A percentile compares a stretch with the other conserved stretches of the same genome.
Conservation (phyloP, 179 eudicot genomes). For the Beta corolliflora region DNA sequence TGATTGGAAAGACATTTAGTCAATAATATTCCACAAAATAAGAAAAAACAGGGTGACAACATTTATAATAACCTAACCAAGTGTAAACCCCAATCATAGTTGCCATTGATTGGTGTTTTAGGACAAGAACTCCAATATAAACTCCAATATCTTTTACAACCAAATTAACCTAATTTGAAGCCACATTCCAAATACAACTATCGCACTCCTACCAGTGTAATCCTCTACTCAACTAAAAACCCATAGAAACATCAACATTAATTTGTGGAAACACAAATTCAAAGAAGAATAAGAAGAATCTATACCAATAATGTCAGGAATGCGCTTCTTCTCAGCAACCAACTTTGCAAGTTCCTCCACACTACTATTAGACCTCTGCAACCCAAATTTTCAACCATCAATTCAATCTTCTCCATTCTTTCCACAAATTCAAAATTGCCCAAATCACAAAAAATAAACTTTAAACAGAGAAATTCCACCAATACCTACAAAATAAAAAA, state of each 20-base stretch:
- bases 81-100: not conserved
- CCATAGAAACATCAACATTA: too few relatives aligned
- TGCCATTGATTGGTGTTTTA: not conserved
- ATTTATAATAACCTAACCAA: not conserved
- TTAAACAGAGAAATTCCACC: not conserved
- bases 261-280: not conserved
- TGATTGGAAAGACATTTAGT: not conserved
- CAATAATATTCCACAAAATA: not conserved
- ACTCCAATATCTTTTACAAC: not conserved
- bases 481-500: too few relatives aligned
- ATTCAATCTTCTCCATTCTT: not conserved
- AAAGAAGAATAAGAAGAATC: not conserved
- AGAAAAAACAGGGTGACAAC: not conserved
- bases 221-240: too few relatives aligned
- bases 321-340: conserved; percentile 67
- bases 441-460: not conserved
- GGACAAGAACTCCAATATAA: not conserved
- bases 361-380: conserved; percentile 65
- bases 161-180: not conserved
- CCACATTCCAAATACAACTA: too few relatives aligned
- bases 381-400: not conserved
- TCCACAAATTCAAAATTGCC: not conserved
- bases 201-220: too few relatives aligned
- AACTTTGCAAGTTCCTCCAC: conserved; percentile 72
- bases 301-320: conserved; percentile 88